Percentiles rank a stretch among this genome's conserved stretches.
Conservation (phyloP, 1,139 yeast species). For the Suhomyces anneliseae region DNA sequence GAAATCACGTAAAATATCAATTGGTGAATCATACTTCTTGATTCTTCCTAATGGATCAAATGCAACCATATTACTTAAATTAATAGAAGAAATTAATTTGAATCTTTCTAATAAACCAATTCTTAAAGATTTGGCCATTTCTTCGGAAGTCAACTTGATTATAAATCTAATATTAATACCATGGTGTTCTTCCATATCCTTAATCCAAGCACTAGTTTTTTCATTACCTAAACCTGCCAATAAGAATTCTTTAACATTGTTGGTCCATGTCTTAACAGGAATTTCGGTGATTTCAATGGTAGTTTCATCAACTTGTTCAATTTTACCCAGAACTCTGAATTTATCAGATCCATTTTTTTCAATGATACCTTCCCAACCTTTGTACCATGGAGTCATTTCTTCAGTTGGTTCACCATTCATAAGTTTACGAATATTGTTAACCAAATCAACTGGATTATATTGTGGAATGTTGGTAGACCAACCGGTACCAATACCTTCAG, state of each 20-base stretch:
- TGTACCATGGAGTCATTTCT: constrained; percentile 90
- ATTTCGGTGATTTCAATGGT: constrained; percentile 89
- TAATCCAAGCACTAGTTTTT: constrained; percentile 78
- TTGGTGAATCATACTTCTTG: constrained; percentile 72
- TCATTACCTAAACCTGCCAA: constrained; percentile 76
- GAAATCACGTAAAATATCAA: constrained; percentile 80
- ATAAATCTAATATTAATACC: constrained; percentile 78
- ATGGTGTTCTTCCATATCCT: constrained; percentile 94
- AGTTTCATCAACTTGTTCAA: constrained; percentile 76
- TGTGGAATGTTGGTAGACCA: constrained; percentile 96
- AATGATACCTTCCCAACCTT: constrained; percentile 90
- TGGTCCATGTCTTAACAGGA: constrained; percentile 93
- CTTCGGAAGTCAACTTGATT: constrained; percentile 70
- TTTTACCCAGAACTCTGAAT: constrained; percentile 73
- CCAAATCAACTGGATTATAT: constrained; percentile 83
- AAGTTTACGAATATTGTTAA: constrained; percentile 65
- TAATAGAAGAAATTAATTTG: constrained; percentile 68
- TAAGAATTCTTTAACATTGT: constrained; percentile 81
- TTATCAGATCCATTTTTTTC: constrained; percentile 65
- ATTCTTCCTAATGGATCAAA: constrained; percentile 92
- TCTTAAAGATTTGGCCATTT: constrained; percentile 74
- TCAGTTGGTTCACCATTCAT: constrained; percentile 72
- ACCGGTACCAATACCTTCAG: constrained; percentile 99
- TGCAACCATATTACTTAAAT: constrained; percentile 88
- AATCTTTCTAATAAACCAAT: constrained; percentile 84